These are phyloP conservation scores for Bombardia bombarda DNA, from an alignment of 495 filamentous ascomycete genomes.

Conservation along the genomic window DNA sequence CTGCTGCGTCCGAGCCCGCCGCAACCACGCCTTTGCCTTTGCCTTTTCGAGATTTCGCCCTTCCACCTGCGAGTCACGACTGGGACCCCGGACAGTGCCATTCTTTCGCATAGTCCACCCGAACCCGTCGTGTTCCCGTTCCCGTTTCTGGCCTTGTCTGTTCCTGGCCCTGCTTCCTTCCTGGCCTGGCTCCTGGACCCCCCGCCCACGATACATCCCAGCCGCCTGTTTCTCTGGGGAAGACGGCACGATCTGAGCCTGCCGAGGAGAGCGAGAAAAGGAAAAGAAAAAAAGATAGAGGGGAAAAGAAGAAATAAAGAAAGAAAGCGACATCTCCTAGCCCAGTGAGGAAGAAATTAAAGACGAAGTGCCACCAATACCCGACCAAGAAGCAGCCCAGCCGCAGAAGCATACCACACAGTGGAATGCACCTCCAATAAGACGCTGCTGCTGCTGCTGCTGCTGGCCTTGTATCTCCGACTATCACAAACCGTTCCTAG, in stretches of 20 bases:
- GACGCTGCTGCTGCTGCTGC: no score
- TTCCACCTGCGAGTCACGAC: constrained; percentile 11
- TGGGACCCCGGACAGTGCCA: constrained; percentile 1
- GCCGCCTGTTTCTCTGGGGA: no score
- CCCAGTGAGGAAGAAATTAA: no score
- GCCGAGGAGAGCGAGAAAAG: neutral
- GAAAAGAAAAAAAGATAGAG: neutral
- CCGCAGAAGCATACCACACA: no score
- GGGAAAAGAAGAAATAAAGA: neutral
- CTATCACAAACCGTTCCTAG: constrained; percentile 17
- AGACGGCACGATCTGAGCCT: no score
- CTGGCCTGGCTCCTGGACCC: no score
- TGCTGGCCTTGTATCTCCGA: no score
- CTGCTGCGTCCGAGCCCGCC: constrained; percentile 1
- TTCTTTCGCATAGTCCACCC: constrained; percentile 11
- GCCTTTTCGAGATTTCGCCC: constrained; percentile 1
- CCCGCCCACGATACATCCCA: no score
- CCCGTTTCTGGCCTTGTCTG: neutral
- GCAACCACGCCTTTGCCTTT: neutral
- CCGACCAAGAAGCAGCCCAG: no score
- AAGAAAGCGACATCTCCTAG: constrained; percentile 2
- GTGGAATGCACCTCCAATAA: constrained; percentile 1
- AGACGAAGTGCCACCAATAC: no score
- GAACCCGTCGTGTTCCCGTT: constrained; percentile 3
- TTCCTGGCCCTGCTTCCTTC: neutral